Conservation (phyloP, 805 yeast genomes). For the Soucietia sequanensis region DNA sequence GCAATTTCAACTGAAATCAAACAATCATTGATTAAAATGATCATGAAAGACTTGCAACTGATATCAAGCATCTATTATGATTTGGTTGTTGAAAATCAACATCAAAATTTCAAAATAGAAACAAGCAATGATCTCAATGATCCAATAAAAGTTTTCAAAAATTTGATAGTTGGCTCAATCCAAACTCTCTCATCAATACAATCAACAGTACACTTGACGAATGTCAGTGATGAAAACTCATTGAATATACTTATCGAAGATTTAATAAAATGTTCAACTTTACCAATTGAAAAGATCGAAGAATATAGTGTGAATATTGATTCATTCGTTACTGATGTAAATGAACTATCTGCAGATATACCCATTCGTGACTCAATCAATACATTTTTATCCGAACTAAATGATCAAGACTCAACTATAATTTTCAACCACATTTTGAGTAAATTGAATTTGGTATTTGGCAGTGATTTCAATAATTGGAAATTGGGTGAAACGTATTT, state of each 20-base stretch:
- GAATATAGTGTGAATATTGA: constrained; percentile 65
- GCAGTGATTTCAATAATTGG: constrained; percentile 17
- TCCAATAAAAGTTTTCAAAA: constrained; percentile 15
- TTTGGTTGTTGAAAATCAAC: constrained; percentile 9
- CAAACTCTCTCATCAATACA: constrained; percentile 32
- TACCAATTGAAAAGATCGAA: constrained; percentile 43
- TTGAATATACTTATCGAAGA: constrained; percentile 20
- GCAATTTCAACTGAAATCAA: constrained; percentile 17
- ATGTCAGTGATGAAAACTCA: constrained; percentile 15
- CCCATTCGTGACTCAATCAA: constrained; percentile 60
- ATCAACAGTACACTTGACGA: constrained; percentile 17
- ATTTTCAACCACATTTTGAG: constrained; percentile 19
- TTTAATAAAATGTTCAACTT: constrained; percentile 36
- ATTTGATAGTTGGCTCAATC: constrained; percentile 29
- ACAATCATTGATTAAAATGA: constrained; percentile 9
- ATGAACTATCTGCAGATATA: constrained; percentile 56
- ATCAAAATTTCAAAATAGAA: constrained; percentile 1
- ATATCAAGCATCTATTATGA: constrained; percentile 12
- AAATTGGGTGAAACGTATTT: constrained; percentile 38
- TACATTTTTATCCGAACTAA: constrained; percentile 54
- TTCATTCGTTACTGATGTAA: constrained; percentile 66
- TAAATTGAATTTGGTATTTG: constrained; percentile 5
- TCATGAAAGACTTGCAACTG: constrained; percentile 23
- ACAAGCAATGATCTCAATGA: constrained; percentile 16
- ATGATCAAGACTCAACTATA: constrained; percentile 35